Conservation (phyloP, 345 rosid species). For the Salix exigua region DNA sequence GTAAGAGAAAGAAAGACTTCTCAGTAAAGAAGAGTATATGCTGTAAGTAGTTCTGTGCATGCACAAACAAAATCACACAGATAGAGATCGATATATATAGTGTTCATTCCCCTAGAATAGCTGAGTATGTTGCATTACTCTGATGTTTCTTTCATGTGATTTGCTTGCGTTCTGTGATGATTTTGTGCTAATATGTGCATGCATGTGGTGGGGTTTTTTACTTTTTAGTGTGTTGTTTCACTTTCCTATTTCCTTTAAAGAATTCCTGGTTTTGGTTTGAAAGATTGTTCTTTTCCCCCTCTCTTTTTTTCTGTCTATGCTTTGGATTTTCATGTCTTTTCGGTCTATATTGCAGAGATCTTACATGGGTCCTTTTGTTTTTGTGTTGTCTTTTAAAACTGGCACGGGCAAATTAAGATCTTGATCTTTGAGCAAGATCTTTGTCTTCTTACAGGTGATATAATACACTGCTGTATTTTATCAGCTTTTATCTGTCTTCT, state of each 20-base stretch:
- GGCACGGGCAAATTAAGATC: slow-evolving; percentile 3
- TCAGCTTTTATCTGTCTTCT: neutral
- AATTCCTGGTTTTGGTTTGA: slow-evolving; percentile 9
- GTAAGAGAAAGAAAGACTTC: neutral
- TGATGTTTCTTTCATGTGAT: slow-evolving; percentile 1
- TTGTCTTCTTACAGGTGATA: neutral
- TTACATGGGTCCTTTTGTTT: slow-evolving; percentile 10
- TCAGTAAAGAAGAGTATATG: neutral
- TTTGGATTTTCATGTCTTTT: neutral
- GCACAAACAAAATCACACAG: neutral
- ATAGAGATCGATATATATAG: neutral
- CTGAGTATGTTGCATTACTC: slow-evolving; percentile 22
- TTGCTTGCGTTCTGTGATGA: slow-evolving; percentile 1
- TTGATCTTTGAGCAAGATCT: slow-evolving; percentile 10
- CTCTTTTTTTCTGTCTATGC: neutral
- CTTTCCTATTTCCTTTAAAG: neutral
- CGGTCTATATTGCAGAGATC: slow-evolving; percentile 3
- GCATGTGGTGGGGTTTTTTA: slow-evolving; percentile 22
- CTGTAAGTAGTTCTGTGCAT: neutral
- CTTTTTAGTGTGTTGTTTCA: slow-evolving; percentile 9
- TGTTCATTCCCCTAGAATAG: neutral
- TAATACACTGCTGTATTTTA: neutral
- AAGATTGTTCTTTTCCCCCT: neutral
- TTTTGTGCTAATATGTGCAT: slow-evolving; percentile 18
- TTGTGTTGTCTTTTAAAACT: slow-evolving; percentile 2